Evolutionary conservation across 805 yeast species (phyloP).

Genomic region (Clavispora santaluciae): DNA sequence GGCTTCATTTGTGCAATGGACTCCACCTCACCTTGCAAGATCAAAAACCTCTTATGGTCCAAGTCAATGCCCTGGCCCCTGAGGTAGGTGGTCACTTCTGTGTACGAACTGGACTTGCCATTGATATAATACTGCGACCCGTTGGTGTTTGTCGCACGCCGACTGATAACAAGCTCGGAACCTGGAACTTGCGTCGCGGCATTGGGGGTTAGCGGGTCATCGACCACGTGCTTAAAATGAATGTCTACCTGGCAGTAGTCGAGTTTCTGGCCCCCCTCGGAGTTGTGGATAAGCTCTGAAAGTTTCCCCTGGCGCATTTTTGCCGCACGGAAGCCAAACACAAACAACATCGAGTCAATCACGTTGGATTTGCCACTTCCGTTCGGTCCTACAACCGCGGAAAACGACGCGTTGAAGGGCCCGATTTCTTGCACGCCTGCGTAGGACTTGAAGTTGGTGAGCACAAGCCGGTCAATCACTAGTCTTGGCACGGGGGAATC

Average conservation of each 20-base stretch:
- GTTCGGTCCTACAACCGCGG: conserved; percentile 98
- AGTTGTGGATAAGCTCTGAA: conserved; percentile 89
- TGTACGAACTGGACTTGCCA: conserved; percentile 62
- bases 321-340: conserved; percentile 93
- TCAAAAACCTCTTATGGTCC: conserved; percentile 90
- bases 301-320: conserved; percentile 95
- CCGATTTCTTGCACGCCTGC: conserved; percentile 93
- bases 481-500: conserved; percentile 46
- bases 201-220: conserved; percentile 38
- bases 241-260: conserved; percentile 87
- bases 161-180: conserved; percentile 63
- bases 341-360: conserved; percentile 92
- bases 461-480: conserved; percentile 67
- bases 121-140: conserved; percentile 76
- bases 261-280: conserved; percentile 56
- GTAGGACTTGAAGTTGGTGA: conserved; percentile 89
- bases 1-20: conserved; percentile 98
- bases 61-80: conserved; percentile 85
- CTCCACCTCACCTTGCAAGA: conserved; percentile 97
- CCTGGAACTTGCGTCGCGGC: conserved; percentile 40
- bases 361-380: conserved; percentile 98
- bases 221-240: conserved; percentile 74
- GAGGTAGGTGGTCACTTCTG: conserved; percentile 70
- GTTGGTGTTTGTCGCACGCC: conserved; percentile 75
- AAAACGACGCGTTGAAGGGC: conserved; percentile 88